These are phyloP conservation scores for Nadsonia starkeyi-henricii DNA, from an alignment of 1,139 yeast genomes.

Conservation along the genomic window DNA sequence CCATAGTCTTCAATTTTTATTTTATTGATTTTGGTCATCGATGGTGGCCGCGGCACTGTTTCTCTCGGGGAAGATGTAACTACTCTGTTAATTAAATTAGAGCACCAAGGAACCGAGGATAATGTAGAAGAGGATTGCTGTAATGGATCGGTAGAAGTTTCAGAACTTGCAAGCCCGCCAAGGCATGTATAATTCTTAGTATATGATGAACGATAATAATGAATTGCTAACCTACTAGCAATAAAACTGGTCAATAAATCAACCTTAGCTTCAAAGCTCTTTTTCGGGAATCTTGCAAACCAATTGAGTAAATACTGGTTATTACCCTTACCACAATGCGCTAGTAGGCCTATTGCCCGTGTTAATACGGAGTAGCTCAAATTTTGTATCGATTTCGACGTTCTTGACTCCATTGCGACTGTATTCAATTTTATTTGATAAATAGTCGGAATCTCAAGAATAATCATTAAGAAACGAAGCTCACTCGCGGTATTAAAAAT, in stretches of 20 bases:
- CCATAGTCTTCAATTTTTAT: slow-evolving; percentile 50
- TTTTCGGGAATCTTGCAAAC: slow-evolving; percentile 32
- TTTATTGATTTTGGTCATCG: slow-evolving; percentile 15
- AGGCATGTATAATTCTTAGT: not conserved
- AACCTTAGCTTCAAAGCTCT: slow-evolving; percentile 17
- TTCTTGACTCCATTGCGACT: not conserved
- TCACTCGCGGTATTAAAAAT: slow-evolving; percentile 15
- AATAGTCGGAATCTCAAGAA: slow-evolving; percentile 22
- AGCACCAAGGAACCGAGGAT: no score
- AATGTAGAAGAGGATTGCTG: no score
- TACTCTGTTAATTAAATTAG: no score
- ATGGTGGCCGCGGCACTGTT: no score
- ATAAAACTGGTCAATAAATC: slow-evolving; percentile 26
- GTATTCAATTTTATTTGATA: slow-evolving; percentile 6
- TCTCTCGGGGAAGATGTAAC: no score
- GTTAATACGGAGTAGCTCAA: slow-evolving; percentile 52
- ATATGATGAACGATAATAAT: slow-evolving; percentile 8
- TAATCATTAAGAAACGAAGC: slow-evolving; percentile 18
- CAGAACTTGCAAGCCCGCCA: no score
- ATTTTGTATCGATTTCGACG: slow-evolving; percentile 9
- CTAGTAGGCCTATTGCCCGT: slow-evolving; percentile 49
- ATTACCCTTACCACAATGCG: slow-evolving; percentile 33
- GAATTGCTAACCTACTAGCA: slow-evolving; percentile 22
- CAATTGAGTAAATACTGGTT: slow-evolving; percentile 42
- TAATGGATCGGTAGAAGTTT: no score